Base-by-base conservation (phyloP, 495 filamentous ascomycete genomes). In the Cercophora samala region DNA sequence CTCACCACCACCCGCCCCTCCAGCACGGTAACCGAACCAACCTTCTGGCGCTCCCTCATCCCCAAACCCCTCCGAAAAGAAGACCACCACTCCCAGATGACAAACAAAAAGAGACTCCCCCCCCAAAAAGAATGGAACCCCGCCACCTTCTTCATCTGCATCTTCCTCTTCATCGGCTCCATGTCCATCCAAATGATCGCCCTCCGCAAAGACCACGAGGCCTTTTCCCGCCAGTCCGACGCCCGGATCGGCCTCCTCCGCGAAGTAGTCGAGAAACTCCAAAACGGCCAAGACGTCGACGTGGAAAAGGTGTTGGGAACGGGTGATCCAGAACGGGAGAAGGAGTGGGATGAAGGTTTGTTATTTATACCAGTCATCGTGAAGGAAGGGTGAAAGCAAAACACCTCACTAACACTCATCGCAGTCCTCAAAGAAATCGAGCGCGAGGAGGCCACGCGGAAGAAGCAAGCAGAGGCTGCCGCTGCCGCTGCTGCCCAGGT, bases 101-200 rank as follows among this genome's bases (percentile, higher is more conserved):
- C 71, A 70, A 77, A 74, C 55, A 32, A 23, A n/a, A n/a, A n/a
- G n/a, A n/a, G n/a, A n/a, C n/a, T n/a, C n/a, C 78, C 79, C 59
- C 66, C 18, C n/a, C 8, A 70, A 25, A 80, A 84, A 69, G 87
- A 87, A 69, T 96, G 92, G 92, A 98, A 97, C 70, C 96, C 95
- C 1, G 91, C 91, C 17, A 97, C 91, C 0, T 93, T 93, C 72
- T 97, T 90, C 80, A 95, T 99, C 71, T 80, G 91, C 73, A 93
- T 97, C 63, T 93, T 92, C 72, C 82, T 97, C 53, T 84, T 97
- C 67, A 93, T 97, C 69, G 96, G 95, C 1, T 96, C 91, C 66
- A 94, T 97, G 78, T 89, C 93, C 15, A 97, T 99, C 70, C 89
- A 97, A 67, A 89, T 94, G 85, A 90, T 99, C 65, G 82, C 87